A percentile compares a stretch with the other conserved stretches of the same genome.
phyloP scores from a whole-genome alignment of 2,329 filamentous ascomycete genomes.

The Botryotinia convoluta region DNA sequence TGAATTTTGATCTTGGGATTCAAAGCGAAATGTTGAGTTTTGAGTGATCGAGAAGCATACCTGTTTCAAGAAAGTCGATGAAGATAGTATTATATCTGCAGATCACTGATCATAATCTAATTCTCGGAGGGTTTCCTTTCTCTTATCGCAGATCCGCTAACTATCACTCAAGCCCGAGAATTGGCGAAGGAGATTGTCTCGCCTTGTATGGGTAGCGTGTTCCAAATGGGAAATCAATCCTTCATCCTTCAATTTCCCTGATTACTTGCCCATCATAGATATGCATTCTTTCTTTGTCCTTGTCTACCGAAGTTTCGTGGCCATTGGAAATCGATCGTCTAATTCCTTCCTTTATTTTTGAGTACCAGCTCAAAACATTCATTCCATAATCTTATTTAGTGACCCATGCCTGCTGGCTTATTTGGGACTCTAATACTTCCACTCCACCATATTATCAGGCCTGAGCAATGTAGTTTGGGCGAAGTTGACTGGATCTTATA shows the following conservation, averaged over 20 bases:
- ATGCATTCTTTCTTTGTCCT: not conserved
- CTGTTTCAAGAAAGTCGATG: not conserved
- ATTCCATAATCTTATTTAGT: not conserved
- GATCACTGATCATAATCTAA: slow-evolving; percentile 5
- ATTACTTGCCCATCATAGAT: not conserved
- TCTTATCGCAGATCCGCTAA: not conserved
- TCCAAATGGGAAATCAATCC: not conserved
- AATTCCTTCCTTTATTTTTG: not conserved
- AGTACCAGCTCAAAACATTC: not conserved
- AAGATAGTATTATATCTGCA: slow-evolving; percentile 11
- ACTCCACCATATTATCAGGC: not conserved
- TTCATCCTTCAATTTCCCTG: not conserved
- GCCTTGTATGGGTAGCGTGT: slow-evolving; percentile 1
- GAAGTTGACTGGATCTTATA: not conserved
- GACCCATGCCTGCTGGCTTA: not conserved
- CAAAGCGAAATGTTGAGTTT: not conserved
- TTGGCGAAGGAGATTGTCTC: not conserved
- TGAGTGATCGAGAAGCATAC: not conserved
- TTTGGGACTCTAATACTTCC: not conserved
- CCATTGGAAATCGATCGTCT: not conserved
- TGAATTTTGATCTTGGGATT: not conserved
- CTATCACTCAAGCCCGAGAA: not conserved
- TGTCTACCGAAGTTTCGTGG: not conserved
- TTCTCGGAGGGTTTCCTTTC: not conserved
- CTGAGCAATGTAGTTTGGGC: not conserved